Percentiles rank a stretch among this genome's conserved stretches.
Conservation (phyloP, 2,329 filamentous ascomycete species). For the Monilinia fructigena region DNA sequence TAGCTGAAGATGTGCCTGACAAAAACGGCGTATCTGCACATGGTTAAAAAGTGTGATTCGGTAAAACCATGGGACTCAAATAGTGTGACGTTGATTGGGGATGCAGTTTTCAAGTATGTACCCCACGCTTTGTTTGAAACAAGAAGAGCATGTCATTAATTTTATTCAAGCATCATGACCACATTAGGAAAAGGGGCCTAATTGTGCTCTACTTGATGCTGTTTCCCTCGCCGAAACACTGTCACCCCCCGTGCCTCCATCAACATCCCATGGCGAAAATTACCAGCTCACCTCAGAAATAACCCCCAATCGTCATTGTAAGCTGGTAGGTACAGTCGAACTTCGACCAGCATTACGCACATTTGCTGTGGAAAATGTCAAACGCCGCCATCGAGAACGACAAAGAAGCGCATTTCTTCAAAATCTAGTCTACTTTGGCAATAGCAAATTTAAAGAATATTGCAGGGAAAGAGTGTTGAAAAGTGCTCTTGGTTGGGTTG, state of each 20-base stretch:
- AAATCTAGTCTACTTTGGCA: conserved; percentile 35
- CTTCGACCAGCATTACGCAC: conserved; percentile 25
- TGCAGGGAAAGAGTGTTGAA: conserved; percentile 32
- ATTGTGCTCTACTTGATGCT: conserved; percentile 37
- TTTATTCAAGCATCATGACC: conserved; percentile 31
- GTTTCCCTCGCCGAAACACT: conserved; percentile 33
- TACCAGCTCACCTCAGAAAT: background rate
- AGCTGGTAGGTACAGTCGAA: background rate
- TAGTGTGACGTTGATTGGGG: conserved; percentile 35
- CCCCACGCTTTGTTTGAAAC: no score
- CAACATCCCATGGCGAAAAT: background rate
- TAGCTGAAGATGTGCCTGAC: conserved; percentile 32
- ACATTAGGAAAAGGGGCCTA: conserved; percentile 37
- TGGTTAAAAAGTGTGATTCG: conserved; percentile 31
- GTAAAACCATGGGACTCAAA: conserved; percentile 33
- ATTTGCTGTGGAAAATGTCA: conserved; percentile 32
- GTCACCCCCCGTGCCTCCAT: background rate
- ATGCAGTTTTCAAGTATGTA: conserved; percentile 36
- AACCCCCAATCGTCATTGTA: background rate
- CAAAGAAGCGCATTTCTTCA: conserved; percentile 34
- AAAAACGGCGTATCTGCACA: conserved; percentile 32
- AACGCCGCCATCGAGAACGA: conserved; percentile 32
- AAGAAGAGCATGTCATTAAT: conserved; percentile 14
- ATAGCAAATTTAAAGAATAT: conserved; percentile 32
- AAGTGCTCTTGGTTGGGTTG: conserved; percentile 32